These are phyloP conservation scores for Phaeosphaeria sp. DNA, from an alignment of 2,329 filamentous ascomycete genomes.

Conservation along the genomic window DNA sequence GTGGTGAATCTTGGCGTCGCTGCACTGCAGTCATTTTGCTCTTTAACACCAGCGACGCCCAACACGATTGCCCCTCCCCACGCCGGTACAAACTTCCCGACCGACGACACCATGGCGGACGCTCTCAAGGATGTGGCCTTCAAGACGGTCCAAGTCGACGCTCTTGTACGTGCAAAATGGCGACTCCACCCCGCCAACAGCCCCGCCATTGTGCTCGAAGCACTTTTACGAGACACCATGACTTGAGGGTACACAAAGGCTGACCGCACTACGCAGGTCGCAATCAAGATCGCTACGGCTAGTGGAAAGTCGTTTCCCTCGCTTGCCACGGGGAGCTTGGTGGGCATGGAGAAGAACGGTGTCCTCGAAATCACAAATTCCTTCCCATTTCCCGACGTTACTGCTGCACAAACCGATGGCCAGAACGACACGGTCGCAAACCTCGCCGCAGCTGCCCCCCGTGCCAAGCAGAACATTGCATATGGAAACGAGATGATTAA, in stretches of 20 bases:
- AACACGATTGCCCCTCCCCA: constrained; percentile 23
- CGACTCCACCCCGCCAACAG: constrained; percentile 40
- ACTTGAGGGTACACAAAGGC: constrained; percentile 5
- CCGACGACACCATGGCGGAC: constrained; percentile 44
- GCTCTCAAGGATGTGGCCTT: constrained; percentile 60
- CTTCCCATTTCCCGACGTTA: constrained; percentile 89
- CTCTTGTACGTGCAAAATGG: constrained; percentile 71
- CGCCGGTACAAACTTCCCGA: constrained; percentile 14
- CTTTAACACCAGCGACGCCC: constrained; percentile 26
- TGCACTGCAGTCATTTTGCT: constrained; percentile 20
- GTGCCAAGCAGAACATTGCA: constrained; percentile 84
- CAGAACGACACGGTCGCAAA: constrained; percentile 52
- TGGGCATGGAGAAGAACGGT: constrained; percentile 87
- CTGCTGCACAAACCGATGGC: constrained; percentile 64
- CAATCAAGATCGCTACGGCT: constrained; percentile 99
- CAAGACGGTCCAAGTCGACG: constrained; percentile 91
- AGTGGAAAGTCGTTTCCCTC: constrained; percentile 87
- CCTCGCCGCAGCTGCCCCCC: constrained; percentile 84
- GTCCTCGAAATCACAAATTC: constrained; percentile 90
- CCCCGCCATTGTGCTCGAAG: constrained; percentile 32
- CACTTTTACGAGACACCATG: background rate
- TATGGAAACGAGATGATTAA: constrained; percentile 99
- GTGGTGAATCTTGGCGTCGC: constrained; percentile 27
- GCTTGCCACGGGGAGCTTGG: constrained; percentile 84
- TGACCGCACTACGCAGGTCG: constrained; percentile 66